Evolutionary conservation across 2,329 filamentous ascomycete genomes (phyloP).

Genomic region (Nemania sp.): DNA sequence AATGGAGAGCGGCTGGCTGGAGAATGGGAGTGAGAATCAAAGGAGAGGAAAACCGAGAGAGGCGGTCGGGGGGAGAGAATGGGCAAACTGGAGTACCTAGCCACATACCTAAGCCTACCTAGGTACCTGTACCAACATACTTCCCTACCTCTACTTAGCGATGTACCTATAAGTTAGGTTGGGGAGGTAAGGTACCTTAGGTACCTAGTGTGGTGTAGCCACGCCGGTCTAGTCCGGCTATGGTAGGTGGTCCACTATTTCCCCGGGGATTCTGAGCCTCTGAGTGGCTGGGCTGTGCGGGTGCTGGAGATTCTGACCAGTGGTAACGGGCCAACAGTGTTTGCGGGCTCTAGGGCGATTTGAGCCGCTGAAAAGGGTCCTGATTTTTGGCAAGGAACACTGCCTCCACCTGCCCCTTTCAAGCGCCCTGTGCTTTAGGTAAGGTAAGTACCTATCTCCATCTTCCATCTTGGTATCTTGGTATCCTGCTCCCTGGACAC

Average conservation of each 20-base stretch:
- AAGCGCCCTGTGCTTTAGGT: not conserved
- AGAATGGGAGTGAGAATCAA: slow-evolving; percentile 38
- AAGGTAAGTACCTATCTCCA: slow-evolving; percentile 5
- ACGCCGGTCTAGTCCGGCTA: slow-evolving; percentile 10
- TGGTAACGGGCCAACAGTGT: slow-evolving; percentile 20
- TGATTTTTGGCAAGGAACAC: slow-evolving; percentile 12
- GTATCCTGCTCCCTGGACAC: not conserved
- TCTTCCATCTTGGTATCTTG: no score
- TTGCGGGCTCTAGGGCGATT: slow-evolving; percentile 16
- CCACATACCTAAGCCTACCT: slow-evolving; percentile 10
- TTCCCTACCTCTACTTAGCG: no score
- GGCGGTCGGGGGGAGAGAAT: slow-evolving; percentile 37
- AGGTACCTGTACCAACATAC: no score
- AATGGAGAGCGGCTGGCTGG: slow-evolving; percentile 33
- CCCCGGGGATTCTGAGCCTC: not conserved
- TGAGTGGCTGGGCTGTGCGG: slow-evolving; percentile 17
- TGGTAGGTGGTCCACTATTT: slow-evolving; percentile 15
- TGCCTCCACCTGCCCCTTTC: slow-evolving; percentile 12
- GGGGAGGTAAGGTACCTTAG: no score
- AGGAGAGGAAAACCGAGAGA: slow-evolving; percentile 39
- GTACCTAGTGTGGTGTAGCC: no score
- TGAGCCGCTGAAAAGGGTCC: slow-evolving; percentile 20
- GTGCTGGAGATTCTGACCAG: slow-evolving; percentile 11
- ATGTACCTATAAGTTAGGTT: no score
- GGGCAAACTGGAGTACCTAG: slow-evolving; percentile 18